Conservation (phyloP, 768 basidiomycete species). For the Boletus rubroflammeus region DNA sequence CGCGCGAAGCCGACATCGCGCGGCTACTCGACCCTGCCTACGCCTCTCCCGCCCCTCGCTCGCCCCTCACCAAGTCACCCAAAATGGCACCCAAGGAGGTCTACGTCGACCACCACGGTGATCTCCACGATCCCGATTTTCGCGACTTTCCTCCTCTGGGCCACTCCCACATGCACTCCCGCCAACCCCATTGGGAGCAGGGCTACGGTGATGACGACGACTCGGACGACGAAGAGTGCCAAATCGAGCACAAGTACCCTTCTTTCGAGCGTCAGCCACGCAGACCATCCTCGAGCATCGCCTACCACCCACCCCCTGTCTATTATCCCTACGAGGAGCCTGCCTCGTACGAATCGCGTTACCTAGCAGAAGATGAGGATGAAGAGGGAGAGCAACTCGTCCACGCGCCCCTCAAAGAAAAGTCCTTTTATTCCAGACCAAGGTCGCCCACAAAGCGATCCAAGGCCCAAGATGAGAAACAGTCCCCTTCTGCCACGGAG, state of each 20-base stretch:
- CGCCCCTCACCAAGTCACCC: constrained; percentile 18
- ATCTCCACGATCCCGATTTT: constrained; percentile 67
- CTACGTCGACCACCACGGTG: constrained; percentile 59
- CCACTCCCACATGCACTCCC: constrained; percentile 15
- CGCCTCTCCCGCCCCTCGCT: constrained; percentile 34
- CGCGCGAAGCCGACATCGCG: constrained; percentile 50
- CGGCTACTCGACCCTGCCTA: constrained; percentile 66
- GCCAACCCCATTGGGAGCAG: constrained; percentile 36
- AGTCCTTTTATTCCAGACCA: constrained; percentile 9
- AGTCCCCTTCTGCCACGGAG: neutral
- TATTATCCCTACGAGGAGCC: constrained; percentile 30
- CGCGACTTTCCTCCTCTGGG: constrained; percentile 52
- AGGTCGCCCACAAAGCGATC: constrained; percentile 20
- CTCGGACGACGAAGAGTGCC: constrained; percentile 28
- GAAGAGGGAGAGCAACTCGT: constrained; percentile 21
- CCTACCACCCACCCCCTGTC: constrained; percentile 21
- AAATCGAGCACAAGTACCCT: constrained; percentile 9
- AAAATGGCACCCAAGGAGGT: constrained; percentile 29
- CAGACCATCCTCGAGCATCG: constrained; percentile 22
- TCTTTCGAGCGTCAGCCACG: constrained; percentile 22
- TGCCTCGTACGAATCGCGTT: constrained; percentile 30
- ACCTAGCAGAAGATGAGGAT: constrained; percentile 24
- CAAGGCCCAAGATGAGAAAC: constrained; percentile 22
- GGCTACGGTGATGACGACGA: constrained; percentile 29
- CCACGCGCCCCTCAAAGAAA: constrained; percentile 28